phyloP scores from a whole-genome alignment of 164 flowering plant species.

The Litsea cubeba region DNA sequence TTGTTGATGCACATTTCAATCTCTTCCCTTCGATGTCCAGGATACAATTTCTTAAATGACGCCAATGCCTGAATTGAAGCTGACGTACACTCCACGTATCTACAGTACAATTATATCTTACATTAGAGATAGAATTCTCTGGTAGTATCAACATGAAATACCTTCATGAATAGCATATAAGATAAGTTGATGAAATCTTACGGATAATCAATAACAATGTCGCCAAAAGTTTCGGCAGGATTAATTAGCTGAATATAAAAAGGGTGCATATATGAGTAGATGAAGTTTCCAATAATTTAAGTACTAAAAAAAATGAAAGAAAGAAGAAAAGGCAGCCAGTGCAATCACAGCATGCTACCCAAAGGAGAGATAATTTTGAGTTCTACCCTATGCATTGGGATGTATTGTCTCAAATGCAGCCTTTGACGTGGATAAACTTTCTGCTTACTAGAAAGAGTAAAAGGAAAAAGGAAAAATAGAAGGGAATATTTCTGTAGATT shows the following conservation, averaged over 20 bases:
- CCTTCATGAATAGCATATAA: background rate
- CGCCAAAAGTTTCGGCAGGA: constrained; percentile 97
- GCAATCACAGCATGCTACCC: background rate
- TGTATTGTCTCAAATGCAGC: background rate
- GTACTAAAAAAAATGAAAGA: background rate
- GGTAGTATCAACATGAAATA: background rate
- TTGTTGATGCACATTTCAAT: constrained; percentile 52
- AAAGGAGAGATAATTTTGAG: no score
- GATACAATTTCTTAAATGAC: constrained; percentile 60
- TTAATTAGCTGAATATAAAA: constrained; percentile 60
- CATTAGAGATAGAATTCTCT: background rate
- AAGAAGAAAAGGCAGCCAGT: background rate
- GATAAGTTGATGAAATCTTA: constrained; percentile 38
- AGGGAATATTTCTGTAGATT: no score
- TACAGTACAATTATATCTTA: constrained; percentile 23
- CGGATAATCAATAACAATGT: constrained; percentile 96
- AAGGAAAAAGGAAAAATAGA: no score
- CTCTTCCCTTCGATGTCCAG: constrained; percentile 70
- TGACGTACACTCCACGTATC: constrained; percentile 96
- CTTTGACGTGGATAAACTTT: background rate
- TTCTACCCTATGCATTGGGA: background rate
- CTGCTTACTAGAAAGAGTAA: no score
- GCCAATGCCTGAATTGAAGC: constrained; percentile 81
- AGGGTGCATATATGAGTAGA: background rate
- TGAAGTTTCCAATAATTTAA: background rate